A percentile compares a stretch with the other conserved stretches of the same genome.
phyloP scores from a whole-genome alignment of 139 green algal species.

The Mesostigma viride region DNA sequence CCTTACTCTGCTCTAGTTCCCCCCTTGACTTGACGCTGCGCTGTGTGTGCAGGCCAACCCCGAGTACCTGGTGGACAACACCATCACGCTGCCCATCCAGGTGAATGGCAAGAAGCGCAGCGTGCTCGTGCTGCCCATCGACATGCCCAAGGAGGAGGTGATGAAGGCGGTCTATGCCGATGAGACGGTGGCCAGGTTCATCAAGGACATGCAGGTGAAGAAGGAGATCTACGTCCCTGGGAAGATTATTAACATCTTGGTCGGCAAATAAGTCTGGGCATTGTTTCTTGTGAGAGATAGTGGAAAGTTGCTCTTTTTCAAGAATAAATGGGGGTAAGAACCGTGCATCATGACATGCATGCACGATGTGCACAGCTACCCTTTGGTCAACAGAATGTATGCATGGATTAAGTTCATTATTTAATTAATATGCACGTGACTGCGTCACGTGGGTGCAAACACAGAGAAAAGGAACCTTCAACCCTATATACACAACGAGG shows the following conservation, averaged over 20 bases:
- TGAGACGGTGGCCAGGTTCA: conserved; percentile 41
- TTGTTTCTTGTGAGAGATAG: no score
- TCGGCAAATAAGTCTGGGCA: conserved; percentile 37
- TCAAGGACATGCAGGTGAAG: conserved; percentile 49
- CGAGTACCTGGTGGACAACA: conserved; percentile 65
- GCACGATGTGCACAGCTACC: no score
- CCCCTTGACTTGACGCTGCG: neutral
- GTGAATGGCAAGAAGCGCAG: conserved; percentile 87
- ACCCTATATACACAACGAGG: no score
- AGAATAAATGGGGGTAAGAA: no score
- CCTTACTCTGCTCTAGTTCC: neutral
- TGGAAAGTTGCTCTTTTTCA: no score
- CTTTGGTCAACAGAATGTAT: no score
- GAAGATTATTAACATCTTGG: conserved; percentile 94
- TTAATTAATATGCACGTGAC: no score
- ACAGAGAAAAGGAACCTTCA: no score
- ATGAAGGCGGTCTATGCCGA: conserved; percentile 47
- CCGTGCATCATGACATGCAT: no score
- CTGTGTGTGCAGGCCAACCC: conserved; percentile 41
- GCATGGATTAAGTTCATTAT: no score
- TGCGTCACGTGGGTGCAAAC: no score
- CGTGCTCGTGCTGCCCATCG: conserved; percentile 57
- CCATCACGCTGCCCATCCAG: conserved; percentile 59
- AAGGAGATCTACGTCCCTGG: conserved; percentile 87
- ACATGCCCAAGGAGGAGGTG: conserved; percentile 51